Percentiles rank a stretch among this genome's conserved stretches.
These are phyloP conservation scores for Verbena officinalis DNA, from an alignment of 257 asterid species.

Conservation along the genomic window DNA sequence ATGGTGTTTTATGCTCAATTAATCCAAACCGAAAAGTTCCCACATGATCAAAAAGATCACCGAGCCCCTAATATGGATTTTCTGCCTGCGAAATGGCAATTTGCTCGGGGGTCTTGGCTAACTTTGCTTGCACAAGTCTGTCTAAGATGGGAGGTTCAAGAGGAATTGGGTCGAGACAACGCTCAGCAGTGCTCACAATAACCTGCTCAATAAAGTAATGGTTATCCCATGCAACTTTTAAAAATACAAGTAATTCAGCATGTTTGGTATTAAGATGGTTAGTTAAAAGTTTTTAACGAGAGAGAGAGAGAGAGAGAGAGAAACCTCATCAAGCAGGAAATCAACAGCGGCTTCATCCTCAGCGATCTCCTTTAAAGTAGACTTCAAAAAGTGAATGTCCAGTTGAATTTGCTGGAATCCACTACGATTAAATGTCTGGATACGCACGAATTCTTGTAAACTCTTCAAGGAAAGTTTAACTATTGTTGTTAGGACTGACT, in stretches of 20 bases:
- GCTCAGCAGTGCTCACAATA: constrained; percentile 80
- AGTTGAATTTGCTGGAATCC: constrained; percentile 97
- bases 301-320: too few species aligned
- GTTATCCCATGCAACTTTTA: not conserved
- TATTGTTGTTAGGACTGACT: constrained; percentile 69
- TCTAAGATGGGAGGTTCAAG: constrained; percentile 84
- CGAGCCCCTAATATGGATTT: constrained; percentile 14
- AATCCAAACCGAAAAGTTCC: too few species aligned
- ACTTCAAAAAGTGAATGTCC: constrained; percentile 87
- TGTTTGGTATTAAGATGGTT: too few species aligned
- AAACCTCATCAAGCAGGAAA: constrained; percentile 92
- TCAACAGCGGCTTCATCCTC: constrained; percentile 95
- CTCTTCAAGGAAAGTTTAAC: constrained; percentile 87
- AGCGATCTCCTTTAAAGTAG: constrained; percentile 63
- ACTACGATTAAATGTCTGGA: constrained; percentile 87
- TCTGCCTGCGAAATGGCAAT: constrained; percentile 28
- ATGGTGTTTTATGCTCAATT: not conserved
- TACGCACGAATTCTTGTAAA: constrained; percentile 88
- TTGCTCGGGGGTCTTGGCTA: constrained; percentile 58
- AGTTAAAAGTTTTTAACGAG: too few species aligned
- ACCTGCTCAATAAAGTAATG: constrained; percentile 58
- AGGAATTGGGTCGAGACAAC: constrained; percentile 83
- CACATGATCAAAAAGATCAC: not conserved
- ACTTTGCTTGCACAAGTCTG: constrained; percentile 82
- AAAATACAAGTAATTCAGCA: too few species aligned